phyloP scores from a whole-genome alignment of 176 grass and related monocot species.

The Bromus sterilis region DNA sequence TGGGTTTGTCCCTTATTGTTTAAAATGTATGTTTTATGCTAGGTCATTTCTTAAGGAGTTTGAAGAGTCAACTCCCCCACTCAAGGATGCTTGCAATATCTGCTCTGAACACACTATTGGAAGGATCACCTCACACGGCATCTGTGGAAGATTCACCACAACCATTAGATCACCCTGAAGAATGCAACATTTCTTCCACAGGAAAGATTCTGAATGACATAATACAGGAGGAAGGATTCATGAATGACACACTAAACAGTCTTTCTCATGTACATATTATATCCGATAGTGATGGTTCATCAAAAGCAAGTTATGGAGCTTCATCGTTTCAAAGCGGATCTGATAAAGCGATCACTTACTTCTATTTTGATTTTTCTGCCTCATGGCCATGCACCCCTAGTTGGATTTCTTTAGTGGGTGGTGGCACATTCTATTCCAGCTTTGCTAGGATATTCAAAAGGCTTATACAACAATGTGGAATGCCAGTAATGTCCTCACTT shows the following conservation, averaged over 20 bases:
- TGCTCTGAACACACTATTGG: conserved; percentile 84
- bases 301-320: conserved; percentile 55
- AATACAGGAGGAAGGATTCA: conserved; percentile 68
- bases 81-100: conserved; percentile 97
- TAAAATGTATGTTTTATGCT: conserved; percentile 28
- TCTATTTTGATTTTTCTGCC: conserved; percentile 95
- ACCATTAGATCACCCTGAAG: conserved; percentile 13
- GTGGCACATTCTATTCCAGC: conserved; percentile 67
- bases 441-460: conserved; percentile 98
- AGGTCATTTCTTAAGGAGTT: conserved; percentile 90
- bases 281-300: conserved; percentile 70
- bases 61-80: conserved; percentile 96
- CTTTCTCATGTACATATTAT: conserved; percentile 88
- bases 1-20: neutral
- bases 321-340: conserved; percentile 78
- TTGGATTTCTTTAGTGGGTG: conserved; percentile 73
- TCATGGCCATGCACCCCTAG: conserved; percentile 88
- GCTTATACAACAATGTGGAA: conserved; percentile 85
- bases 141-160: conserved; percentile 26
- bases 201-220: conserved; percentile 67
- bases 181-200: conserved; percentile 26
- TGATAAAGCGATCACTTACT: conserved; percentile 85
- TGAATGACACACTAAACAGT: conserved; percentile 65
- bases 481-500: conserved; percentile 53
- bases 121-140: conserved; percentile 52